These are phyloP conservation scores for Rhynchosporium secalis DNA, from an alignment of 2,329 filamentous ascomycete species.

Conservation along the genomic window DNA sequence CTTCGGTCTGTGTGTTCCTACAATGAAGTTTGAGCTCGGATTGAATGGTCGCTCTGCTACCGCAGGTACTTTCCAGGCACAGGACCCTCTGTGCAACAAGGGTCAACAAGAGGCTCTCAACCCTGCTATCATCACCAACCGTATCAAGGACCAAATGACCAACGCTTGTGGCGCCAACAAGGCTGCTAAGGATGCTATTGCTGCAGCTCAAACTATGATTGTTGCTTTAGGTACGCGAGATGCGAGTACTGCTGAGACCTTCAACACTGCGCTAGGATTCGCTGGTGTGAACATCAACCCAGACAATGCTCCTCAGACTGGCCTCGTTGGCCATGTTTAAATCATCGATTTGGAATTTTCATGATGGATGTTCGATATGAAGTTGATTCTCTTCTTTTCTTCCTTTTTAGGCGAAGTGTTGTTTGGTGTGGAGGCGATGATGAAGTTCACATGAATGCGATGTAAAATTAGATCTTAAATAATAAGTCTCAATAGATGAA, in stretches of 20 bases:
- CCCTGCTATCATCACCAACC: constrained; percentile 73
- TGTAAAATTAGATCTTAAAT: not conserved
- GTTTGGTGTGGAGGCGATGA: not conserved
- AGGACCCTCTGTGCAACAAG: constrained; percentile 60
- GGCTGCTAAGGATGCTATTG: constrained; percentile 56
- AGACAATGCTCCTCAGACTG: constrained; percentile 36
- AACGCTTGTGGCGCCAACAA: constrained; percentile 66
- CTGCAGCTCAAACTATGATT: constrained; percentile 54
- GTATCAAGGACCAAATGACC: constrained; percentile 66
- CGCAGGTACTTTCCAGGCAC: constrained; percentile 69
- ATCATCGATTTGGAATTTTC: not conserved
- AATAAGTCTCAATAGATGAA: too few species aligned
- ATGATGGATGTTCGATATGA: not conserved
- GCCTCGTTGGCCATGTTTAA: constrained; percentile 37
- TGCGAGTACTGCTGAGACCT: constrained; percentile 50
- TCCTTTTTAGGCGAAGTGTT: not conserved
- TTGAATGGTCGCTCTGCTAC: constrained; percentile 51
- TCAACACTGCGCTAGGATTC: constrained; percentile 43
- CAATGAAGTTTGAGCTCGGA: constrained; percentile 57
- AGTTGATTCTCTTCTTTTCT: not conserved
- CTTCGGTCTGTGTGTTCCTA: constrained; percentile 52
- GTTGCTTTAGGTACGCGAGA: constrained; percentile 51
- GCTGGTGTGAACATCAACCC: constrained; percentile 36
- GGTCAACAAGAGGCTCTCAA: constrained; percentile 68
- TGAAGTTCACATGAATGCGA: not conserved